Base-by-base conservation (phyloP, 1,139 yeast species). In the Schizosaccharomyces versatilis region DNA sequence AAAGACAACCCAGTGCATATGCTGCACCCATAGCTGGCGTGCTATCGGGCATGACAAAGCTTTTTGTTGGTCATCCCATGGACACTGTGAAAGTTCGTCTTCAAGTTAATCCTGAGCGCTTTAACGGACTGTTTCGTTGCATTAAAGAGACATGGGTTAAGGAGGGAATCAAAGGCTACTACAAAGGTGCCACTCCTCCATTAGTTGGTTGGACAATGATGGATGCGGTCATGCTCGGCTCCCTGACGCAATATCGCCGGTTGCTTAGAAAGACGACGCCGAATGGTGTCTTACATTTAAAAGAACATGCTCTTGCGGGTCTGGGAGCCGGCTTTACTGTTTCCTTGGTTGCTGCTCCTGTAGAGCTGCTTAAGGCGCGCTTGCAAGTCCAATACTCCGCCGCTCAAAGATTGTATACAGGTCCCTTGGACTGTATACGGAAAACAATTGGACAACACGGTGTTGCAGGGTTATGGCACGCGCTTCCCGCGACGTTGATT, bases 1-100 rank as follows among this genome's bases (percentile, higher is more conserved):
- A 24, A 24, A 24, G 32, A 24, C 32, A 24, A 24, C 32, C 32
- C 32, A 5, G 32, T 24, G 32, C 32, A 24, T 24, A 24, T 24
- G 32, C 32, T 24, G 32, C 32, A 24, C 32, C 32, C 32, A 40
- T 84, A 12, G 95, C 95, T 1, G 95, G 95, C 6, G 78, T 83
- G 64, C 82, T 82, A 64, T 80, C 90, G 0, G 95, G 95, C 17
- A 76, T 84, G 41, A 82, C 84, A 63, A 86, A 86, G 66, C 82
- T 85, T 62, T 78, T 81, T 0, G 95, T 86, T 86, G 95, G 96
- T 1, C 95, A 86, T 66, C 95, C 96, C 47, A 85, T 86, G 62
- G 96, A 86, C 65, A 84, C 95, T 1, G 78, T 86, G 61, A 86
- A 86, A 64, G 95, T 85, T 36, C 71, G 96, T 54, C 71, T 86